phyloP scores from a whole-genome alignment of 148 eudicot genomes.

The Linanthus parryae region DNA sequence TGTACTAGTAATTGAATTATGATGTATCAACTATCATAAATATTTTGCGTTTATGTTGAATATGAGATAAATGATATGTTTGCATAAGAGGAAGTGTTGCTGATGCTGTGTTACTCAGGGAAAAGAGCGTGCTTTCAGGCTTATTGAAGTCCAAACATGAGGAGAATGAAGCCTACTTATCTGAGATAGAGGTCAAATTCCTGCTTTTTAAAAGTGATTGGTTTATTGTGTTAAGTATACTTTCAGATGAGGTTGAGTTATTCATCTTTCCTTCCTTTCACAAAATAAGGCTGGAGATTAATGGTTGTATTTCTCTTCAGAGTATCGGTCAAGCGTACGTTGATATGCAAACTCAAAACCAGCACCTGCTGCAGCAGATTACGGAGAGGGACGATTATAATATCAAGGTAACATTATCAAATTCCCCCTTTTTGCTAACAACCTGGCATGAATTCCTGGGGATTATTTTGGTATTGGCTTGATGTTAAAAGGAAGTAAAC shows the following conservation, averaged over 20 bases:
- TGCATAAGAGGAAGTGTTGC: not conserved
- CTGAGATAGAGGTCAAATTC: conserved; percentile 79
- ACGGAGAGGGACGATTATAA: conserved; percentile 95
- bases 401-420: conserved; percentile 50
- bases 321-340: conserved; percentile 88
- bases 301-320: conserved; percentile 28
- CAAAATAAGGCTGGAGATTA: not conserved
- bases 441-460: too few species aligned
- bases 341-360: conserved; percentile 89
- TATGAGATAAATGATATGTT: not conserved
- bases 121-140: conserved; percentile 48
- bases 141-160: conserved; percentile 72
- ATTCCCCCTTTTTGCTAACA: too few species aligned
- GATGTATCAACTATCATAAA: too few species aligned
- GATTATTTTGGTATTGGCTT: too few species aligned
- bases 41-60: not conserved
- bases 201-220: not conserved
- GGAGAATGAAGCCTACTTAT: conserved; percentile 83
- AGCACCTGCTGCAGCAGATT: conserved; percentile 79
- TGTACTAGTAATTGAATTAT: too few species aligned
- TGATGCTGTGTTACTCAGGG: conserved; percentile 45
- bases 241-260: not conserved
- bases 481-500: too few species aligned
- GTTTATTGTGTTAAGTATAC: not conserved
- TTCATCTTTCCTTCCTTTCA: not conserved